Conservation (phyloP, 768 basidiomycete genomes). For the Lactifluus rugatus region DNA sequence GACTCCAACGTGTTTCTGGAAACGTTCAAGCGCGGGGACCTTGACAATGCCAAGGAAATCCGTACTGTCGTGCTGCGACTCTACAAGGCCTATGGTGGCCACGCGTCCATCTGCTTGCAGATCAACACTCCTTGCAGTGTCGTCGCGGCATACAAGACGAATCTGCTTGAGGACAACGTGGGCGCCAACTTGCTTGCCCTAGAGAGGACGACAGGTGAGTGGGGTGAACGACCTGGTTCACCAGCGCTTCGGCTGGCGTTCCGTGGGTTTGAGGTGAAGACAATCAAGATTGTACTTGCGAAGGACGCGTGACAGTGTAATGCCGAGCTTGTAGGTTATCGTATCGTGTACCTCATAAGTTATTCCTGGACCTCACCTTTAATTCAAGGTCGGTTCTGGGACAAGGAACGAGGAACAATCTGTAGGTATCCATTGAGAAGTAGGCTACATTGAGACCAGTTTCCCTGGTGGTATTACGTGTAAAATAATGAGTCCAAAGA, state of each 20-base stretch:
- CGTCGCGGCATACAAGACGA: slow-evolving; percentile 57
- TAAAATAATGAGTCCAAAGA: too few species aligned
- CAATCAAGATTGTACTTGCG: slow-evolving; percentile 54
- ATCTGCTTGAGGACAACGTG: slow-evolving; percentile 73
- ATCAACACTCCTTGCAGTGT: slow-evolving; percentile 40
- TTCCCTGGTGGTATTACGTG: too few species aligned
- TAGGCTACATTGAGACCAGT: too few species aligned
- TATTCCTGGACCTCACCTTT: too few species aligned
- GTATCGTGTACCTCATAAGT: too few species aligned
- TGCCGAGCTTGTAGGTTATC: too few species aligned
- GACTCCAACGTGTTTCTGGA: slow-evolving; percentile 75
- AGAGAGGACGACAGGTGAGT: not conserved
- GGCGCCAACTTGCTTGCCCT: slow-evolving; percentile 37
- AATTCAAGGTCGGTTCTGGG: too few species aligned
- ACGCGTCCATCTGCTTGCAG: slow-evolving; percentile 54
- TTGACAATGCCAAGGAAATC: slow-evolving; percentile 31
- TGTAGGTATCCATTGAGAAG: too few species aligned
- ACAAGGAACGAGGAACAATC: too few species aligned
- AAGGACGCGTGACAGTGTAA: slow-evolving; percentile 1
- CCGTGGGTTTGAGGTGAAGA: slow-evolving; percentile 87
- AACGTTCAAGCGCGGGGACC: slow-evolving; percentile 90
- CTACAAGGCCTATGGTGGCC: slow-evolving; percentile 94
- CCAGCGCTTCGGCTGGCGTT: slow-evolving; percentile 51
- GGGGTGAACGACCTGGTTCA: slow-evolving; percentile 25
- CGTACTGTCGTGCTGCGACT: slow-evolving; percentile 65